Evolutionary conservation across 2,329 filamentous ascomycete genomes (phyloP).

Genomic region (Pseudogymnoascus sp.): DNA sequence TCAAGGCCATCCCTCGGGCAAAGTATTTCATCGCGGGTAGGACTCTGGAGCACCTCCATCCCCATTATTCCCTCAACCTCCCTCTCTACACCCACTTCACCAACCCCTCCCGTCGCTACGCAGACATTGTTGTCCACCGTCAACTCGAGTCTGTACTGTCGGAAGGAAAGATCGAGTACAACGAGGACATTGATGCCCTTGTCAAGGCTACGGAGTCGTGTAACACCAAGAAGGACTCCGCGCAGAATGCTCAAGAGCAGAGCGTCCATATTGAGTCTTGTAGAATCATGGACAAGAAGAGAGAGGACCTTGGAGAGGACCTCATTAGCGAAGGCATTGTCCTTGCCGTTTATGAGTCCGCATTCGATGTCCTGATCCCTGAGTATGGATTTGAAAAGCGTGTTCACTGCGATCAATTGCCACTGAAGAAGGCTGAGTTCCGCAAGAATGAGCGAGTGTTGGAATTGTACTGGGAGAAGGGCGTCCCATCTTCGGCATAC

Average conservation of each 20-base stretch:
- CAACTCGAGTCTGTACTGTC: constrained; percentile 85
- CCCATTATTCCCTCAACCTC: constrained; percentile 87
- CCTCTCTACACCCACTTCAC: constrained; percentile 97
- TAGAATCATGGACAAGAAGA: constrained; percentile 87
- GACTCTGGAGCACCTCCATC: constrained; percentile 65
- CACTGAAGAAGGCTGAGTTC: constrained; percentile 98
- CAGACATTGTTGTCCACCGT: constrained; percentile 89
- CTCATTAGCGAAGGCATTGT: constrained; percentile 94
- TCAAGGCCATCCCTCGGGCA: constrained; percentile 93
- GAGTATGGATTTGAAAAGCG: constrained; percentile 99
- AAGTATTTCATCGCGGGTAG: constrained; percentile 89
- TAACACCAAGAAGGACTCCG: constrained; percentile 98
- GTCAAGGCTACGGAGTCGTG: constrained; percentile 90
- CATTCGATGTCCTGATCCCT: constrained; percentile 95
- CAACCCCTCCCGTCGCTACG: constrained; percentile 87
- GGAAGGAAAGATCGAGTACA: constrained; percentile 73
- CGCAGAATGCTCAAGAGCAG: constrained; percentile 94
- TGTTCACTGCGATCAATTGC: constrained; percentile 95
- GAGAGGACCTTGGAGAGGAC: constrained; percentile 78
- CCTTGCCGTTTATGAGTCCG: constrained; percentile 94
- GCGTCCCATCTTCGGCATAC: constrained; percentile 89
- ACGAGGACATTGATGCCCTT: constrained; percentile 78
- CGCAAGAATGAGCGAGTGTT: constrained; percentile 91
- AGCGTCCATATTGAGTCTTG: constrained; percentile 98
- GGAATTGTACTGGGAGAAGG: constrained; percentile 99